Evolutionary conservation across 805 yeast species (phyloP), one percentile per base, ranked within the genome.

Genomic region (Candida nonsorbophila): DNA sequence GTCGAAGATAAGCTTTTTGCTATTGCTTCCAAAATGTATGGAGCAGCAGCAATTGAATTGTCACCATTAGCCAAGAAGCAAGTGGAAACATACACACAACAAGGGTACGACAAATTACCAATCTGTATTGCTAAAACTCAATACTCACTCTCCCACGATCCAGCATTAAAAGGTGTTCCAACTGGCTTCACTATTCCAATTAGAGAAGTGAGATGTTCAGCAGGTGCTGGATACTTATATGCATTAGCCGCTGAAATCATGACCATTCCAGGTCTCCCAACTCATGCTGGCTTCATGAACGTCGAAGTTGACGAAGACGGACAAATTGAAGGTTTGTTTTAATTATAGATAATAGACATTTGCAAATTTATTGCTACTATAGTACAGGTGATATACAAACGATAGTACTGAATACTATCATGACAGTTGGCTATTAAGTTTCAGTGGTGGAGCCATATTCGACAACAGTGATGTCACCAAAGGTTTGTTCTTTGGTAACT

Each of bases 51-150:
- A 29, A 77, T 90, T 42, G 95, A 85, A 59, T 76, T 87, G 36
- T 71, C 81, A 24, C 90, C 85, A 16, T 73, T 77, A 41, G 97
- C 97, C 23, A 74, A 75, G 44, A 66, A 74, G 49, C 87, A 87
- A 62, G 79, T 90, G 42, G 86, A 79, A 38, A 72, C 77, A 33
- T 88, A 86, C 65, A 79, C 86, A 20, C 58, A 69, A 29, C 96
- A 87, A 67, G 97, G 97, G 3, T 90, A 82, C 57, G 87, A 80
- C 40, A 77, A 86, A 51, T 67, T 90, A 53, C 98, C 97, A 34
- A 80, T 90, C 45, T 90, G 98, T 64, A 84, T 90, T 50, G 98
- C 98, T 35, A 90, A 90, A 71, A 90, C 98, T 2, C 98, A 90
- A 61, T 90, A 90, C 69, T 86, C 96, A 1, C 69, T 90, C 44